Evolutionary conservation across 805 yeast genomes (phyloP).

Genomic region (Lipomyces starkeyi): DNA sequence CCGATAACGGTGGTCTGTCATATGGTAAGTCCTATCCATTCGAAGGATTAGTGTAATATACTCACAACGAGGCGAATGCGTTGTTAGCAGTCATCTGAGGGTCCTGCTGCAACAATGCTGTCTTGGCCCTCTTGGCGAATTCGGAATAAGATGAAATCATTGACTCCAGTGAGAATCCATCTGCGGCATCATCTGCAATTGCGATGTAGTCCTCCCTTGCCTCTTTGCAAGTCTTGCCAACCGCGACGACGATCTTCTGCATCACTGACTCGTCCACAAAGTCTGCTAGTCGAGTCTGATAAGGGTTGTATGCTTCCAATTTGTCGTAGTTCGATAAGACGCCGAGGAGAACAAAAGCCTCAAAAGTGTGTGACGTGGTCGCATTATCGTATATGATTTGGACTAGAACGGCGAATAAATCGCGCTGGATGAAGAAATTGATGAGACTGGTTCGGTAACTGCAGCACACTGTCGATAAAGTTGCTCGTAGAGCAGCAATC

Average conservation of each 20-base stretch:
- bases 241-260: constrained; percentile 40
- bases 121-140: constrained; percentile 28
- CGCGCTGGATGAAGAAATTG: constrained; percentile 46
- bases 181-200: constrained; percentile 28
- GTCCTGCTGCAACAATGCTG: constrained; percentile 28
- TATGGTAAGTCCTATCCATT: not conserved
- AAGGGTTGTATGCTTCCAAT: constrained; percentile 48
- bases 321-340: constrained; percentile 48
- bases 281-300: constrained; percentile 48
- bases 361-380: constrained; percentile 42
- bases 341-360: constrained; percentile 48
- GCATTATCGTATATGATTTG: constrained; percentile 42
- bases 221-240: constrained; percentile 22
- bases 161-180: constrained; percentile 28
- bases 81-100: constrained; percentile 14
- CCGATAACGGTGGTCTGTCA: constrained; percentile 28
- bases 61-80: constrained; percentile 24
- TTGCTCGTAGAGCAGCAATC: constrained; percentile 43
- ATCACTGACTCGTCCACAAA: constrained; percentile 49
- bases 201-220: constrained; percentile 26
- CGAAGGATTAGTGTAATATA: not conserved
- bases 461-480: constrained; percentile 44
- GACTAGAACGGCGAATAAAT: constrained; percentile 49
- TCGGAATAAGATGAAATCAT: constrained; percentile 25
- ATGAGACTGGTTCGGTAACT: constrained; percentile 46